A percentile compares a stretch with the other conserved stretches of the same genome.
These are phyloP conservation scores for Dillenia suffruticosa DNA, from an alignment of 164 flowering plant genomes.

Conservation along the genomic window DNA sequence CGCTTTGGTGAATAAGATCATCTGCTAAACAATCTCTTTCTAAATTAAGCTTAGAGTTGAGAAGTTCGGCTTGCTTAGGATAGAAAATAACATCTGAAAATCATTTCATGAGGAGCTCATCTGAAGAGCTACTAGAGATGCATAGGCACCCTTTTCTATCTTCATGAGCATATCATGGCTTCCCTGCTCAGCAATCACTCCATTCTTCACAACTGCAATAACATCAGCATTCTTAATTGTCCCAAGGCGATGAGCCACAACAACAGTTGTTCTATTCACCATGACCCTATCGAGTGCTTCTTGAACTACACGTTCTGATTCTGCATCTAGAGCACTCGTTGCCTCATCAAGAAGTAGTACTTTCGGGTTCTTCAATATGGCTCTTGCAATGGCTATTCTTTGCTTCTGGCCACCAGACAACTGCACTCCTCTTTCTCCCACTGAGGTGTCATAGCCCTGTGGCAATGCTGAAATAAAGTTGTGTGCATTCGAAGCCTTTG, in stretches of 20 bases:
- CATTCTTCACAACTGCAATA: slow-evolving; percentile 11
- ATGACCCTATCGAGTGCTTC: slow-evolving; percentile 15
- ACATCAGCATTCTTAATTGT: slow-evolving; percentile 10
- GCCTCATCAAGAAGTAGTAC: slow-evolving; percentile 20
- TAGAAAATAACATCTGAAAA: too few relatives aligned
- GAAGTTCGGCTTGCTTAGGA: too few relatives aligned
- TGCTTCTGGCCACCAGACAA: slow-evolving; percentile 20
- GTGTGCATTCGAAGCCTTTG: slow-evolving; percentile 13
- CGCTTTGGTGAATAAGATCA: too few relatives aligned
- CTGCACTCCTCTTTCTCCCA: slow-evolving; percentile 16
- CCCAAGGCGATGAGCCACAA: slow-evolving; percentile 14
- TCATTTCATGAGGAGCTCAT: background rate
- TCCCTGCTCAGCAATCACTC: slow-evolving; percentile 3
- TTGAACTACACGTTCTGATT: slow-evolving; percentile 13
- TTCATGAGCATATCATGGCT: background rate
- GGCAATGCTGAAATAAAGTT: slow-evolving; percentile 11
- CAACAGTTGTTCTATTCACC: slow-evolving; percentile 15
- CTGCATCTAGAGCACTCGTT: slow-evolving; percentile 17
- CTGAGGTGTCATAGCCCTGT: slow-evolving; percentile 13
- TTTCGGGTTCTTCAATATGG: slow-evolving; percentile 13
- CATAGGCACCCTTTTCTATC: background rate
- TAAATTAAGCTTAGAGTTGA: too few relatives aligned
- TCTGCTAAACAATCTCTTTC: too few relatives aligned
- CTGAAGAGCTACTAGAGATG: background rate
- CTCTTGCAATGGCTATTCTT: slow-evolving; percentile 16